Percentiles rank a stretch among this genome's conserved stretches.
These are phyloP conservation scores for Chrysanthemum seticuspe DNA, from an alignment of 129 eudicot genomes.

Conservation along the genomic window DNA sequence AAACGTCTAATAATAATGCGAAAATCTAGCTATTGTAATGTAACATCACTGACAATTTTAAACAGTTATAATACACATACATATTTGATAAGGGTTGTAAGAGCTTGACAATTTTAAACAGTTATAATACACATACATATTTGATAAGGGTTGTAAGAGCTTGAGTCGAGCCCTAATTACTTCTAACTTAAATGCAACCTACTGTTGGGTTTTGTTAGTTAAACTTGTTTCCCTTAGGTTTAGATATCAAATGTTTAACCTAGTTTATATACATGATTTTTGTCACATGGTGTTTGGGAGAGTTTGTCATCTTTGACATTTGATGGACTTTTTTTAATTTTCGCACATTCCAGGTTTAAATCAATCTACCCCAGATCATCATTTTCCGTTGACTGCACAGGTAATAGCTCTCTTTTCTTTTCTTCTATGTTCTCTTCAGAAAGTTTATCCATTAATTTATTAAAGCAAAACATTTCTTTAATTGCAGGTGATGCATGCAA, in stretches of 20 bases:
- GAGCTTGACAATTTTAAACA: too few relatives aligned
- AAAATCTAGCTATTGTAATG: too few relatives aligned
- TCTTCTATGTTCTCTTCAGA: slow-evolving; percentile 1
- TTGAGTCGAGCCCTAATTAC: too few relatives aligned
- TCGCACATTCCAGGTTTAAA: slow-evolving; percentile 37
- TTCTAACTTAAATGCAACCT: not conserved
- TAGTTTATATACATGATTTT: not conserved
- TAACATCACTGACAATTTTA: too few relatives aligned
- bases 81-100: too few relatives aligned
- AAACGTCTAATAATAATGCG: too few relatives aligned
- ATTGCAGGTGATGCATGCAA: slow-evolving; percentile 85
- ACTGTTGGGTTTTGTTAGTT: not conserved
- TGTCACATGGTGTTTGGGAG: not conserved
- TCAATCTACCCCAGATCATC: slow-evolving; percentile 74
- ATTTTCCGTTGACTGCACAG: slow-evolving; percentile 75
- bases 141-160: too few relatives aligned
- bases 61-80: too few relatives aligned
- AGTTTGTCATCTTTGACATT: slow-evolving; percentile 5
- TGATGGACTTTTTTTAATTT: not conserved
- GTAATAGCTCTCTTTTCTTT: slow-evolving; percentile 32
- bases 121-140: too few relatives aligned
- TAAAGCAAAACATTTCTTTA: slow-evolving; percentile 2
- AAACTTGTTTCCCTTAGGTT: not conserved
- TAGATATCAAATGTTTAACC: not conserved
- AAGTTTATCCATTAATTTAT: not conserved